Evolutionary conservation across 1,139 yeast species (phyloP), one percentile per base, ranked within the genome.

Genomic region (Diutina sp.): DNA sequence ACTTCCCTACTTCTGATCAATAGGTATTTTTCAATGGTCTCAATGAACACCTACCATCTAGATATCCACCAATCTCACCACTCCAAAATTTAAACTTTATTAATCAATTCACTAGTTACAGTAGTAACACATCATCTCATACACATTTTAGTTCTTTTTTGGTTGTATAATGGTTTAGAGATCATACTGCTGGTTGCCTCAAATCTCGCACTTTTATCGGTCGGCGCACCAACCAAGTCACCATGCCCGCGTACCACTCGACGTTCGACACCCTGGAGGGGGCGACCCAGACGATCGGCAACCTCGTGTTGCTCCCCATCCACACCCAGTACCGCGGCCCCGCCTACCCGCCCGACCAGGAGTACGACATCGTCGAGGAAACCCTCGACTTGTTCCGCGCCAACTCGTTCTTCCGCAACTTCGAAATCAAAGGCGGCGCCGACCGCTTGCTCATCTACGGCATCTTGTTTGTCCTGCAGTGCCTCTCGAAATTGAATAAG

Each of bases 391-490:
- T 93, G 59, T 93, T 93, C 71, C 79, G 99, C 62, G 97, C 98
- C 65, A 93, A 93, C 71, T 88, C 97, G 7, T 91, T 93, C 72
- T 93, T 95, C 79, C 87, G 89, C 68, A 93, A 93, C 76, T 95
- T 93, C 70, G 99, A 95, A 72, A 90, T 93, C 72, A 90, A 90
- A 69, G 96, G 97, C 12, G 90, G 96, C 21, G 87, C 97, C 3
- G 99, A 93, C 70, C 79, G 99, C 63, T 80, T 93, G n/a, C 77
- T 93, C 60, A 91, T 95, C 65, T 93, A 93, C 68, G 99, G 99
- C n/a, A 93, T 93, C 59, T 75, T 95, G 60, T 93, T 83, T 68
- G 82, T 89, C 51, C 87, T 95, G 58, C 96, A 90, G 66, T 90
- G 97, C 70, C 77, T 93, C 61, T 76, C 84, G 56, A 80, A 83